phyloP scores from a whole-genome alignment of 805 yeast species.

The Teunomyces atbi region DNA sequence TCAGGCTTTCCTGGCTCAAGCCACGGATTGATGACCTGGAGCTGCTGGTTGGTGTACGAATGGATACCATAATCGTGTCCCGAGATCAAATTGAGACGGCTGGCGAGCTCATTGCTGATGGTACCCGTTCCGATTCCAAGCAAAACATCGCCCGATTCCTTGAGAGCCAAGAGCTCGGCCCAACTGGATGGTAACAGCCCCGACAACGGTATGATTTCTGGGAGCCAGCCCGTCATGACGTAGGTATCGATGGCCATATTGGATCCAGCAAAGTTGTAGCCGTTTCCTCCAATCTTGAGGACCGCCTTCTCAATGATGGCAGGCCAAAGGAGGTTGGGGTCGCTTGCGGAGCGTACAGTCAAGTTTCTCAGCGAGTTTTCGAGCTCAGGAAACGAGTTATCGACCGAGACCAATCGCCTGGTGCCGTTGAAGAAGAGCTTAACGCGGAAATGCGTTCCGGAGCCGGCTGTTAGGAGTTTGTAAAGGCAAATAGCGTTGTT shows the following conservation, averaged over 20 bases:
- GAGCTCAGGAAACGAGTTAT: slow-evolving; percentile 45
- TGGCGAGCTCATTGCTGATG: slow-evolving; percentile 32
- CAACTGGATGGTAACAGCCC: not conserved
- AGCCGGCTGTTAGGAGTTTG: not conserved
- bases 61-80: slow-evolving; percentile 70
- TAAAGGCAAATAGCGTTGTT: slow-evolving; percentile 20
- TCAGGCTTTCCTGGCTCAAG: slow-evolving; percentile 14
- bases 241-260: slow-evolving; percentile 71
- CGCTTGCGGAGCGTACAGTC: slow-evolving; percentile 35
- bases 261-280: slow-evolving; percentile 69
- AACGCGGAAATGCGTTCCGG: slow-evolving; percentile 36
- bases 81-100: slow-evolving; percentile 41
- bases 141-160: slow-evolving; percentile 37
- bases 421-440: slow-evolving; percentile 53
- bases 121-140: slow-evolving; percentile 71
- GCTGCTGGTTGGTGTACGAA: slow-evolving; percentile 15
- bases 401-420: slow-evolving; percentile 45
- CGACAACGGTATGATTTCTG: slow-evolving; percentile 47
- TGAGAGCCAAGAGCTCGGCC: slow-evolving; percentile 19
- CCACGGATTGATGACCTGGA: slow-evolving; percentile 37
- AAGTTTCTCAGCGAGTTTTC: slow-evolving; percentile 20
- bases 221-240: slow-evolving; percentile 68
- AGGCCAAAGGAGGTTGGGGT: slow-evolving; percentile 52
- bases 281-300: slow-evolving; percentile 53
- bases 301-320: slow-evolving; percentile 78